These are phyloP conservation scores for Annulohypoxylon stygium DNA, from an alignment of 495 filamentous ascomycete species.

Conservation along the genomic window DNA sequence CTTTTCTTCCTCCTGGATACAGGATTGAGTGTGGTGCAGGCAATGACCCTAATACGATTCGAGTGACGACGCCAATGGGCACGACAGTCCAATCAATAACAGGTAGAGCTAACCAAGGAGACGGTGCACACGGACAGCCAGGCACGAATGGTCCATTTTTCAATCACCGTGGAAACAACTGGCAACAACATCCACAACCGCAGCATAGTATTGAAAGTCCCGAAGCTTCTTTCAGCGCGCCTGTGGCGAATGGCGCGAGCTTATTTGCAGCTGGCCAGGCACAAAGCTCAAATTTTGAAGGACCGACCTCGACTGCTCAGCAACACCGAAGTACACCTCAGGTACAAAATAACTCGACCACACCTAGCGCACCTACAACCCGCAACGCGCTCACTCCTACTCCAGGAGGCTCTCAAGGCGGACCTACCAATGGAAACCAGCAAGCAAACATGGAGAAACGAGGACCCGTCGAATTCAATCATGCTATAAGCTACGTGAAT, in stretches of 20 bases:
- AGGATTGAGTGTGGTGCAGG: conserved; percentile 94
- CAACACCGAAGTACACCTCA: conserved; percentile 87
- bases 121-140: conserved; percentile 56
- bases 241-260: conserved; percentile 60
- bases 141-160: conserved; percentile 51
- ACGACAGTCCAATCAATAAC: conserved; percentile 69
- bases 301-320: conserved; percentile 69
- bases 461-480: conserved; percentile 98
- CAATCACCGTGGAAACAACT: conserved; percentile 56
- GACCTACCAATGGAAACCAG: conserved; percentile 59
- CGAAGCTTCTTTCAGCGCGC: conserved; percentile 66
- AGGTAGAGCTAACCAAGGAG: conserved; percentile 58
- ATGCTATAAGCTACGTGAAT: conserved; percentile 99
- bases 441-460: conserved; percentile 82
- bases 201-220: conserved; percentile 70
- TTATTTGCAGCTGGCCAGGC: conserved; percentile 59
- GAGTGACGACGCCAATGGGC: conserved; percentile 96
- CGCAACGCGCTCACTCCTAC: conserved; percentile 67
- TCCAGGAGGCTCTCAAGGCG: conserved; percentile 56
- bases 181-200: conserved; percentile 67
- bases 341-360: conserved; percentile 69
- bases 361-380: conserved; percentile 54
- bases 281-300: conserved; percentile 61
- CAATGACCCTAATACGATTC: conserved; percentile 93
- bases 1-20: conserved; percentile 96